Evolutionary conservation across 257 asterid genomes (phyloP), one percentile per base, ranked within the genome.

Genomic region (Fraxinus anomala): DNA sequence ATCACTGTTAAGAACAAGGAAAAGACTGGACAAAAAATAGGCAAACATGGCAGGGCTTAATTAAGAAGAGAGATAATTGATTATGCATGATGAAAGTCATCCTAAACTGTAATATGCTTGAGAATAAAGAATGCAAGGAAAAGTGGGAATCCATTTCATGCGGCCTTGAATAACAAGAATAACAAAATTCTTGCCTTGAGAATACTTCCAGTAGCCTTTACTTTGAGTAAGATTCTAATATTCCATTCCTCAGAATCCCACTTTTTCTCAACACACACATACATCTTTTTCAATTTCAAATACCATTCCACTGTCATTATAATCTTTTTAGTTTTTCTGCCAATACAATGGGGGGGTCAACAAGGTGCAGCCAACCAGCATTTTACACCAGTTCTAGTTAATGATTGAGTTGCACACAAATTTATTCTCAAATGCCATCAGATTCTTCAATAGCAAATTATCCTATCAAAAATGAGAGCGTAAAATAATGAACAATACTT

Each of bases 151-250:
- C 93, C 93, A 91, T 87, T 87, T 82, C 88, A 87, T 49, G 93
- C 85, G 93, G 96, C 86, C 86, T 88, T 36, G 74, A 86, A 79
- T 81, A 82, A 89, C 73, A 86, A 79, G 86, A 86, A 83, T 82
- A 85, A 83, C 71, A 44, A 86, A 83, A 87, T 88, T 88, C 96
- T 89, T 89, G 96, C 82, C 96, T 89, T 87, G 92, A 79, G 88
- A 90, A 90, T 88, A 87, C 78, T 80, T 78, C 87, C 77, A 85
- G 87, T 79, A 81, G 82, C 78, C 91, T 85, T 79, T 85, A 79
- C 79, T 81, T 80, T 83, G 89, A 86, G 94, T 89, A 82, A 84
- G 89, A 89, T 91, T 90, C 91, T 82, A 68, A 88, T 59, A 87
- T 88, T 84, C 93, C 88, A 85, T 88, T 86, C 88, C 89, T 42